Conservation (phyloP, 805 yeast species). For the Clavispora vitiphila region DNA sequence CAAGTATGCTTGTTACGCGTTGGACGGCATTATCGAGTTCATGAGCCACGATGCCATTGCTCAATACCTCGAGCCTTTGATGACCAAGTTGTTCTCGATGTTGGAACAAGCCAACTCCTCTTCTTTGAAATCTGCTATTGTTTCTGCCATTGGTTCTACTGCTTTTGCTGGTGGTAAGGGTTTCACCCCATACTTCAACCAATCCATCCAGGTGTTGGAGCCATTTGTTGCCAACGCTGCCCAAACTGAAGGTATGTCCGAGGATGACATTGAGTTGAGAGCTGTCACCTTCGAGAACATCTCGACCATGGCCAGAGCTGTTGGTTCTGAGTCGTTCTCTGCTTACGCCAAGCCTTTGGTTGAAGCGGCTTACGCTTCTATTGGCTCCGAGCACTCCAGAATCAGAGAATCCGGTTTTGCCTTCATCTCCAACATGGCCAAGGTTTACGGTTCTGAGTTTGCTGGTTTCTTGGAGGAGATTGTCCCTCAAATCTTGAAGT, state of each 20-base stretch:
- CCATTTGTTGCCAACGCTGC: conserved; percentile 72
- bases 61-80: conserved; percentile 78
- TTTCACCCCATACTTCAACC: conserved; percentile 79
- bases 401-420: conserved; percentile 94
- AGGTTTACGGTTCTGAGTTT: conserved; percentile 88
- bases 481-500: conserved; percentile 77
- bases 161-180: conserved; percentile 92
- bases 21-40: conserved; percentile 89
- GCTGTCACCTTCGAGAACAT: conserved; percentile 91
- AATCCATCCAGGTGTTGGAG: conserved; percentile 75
- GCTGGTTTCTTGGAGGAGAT: conserved; percentile 78
- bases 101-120: conserved; percentile 70
- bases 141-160: conserved; percentile 94
- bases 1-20: conserved; percentile 84
- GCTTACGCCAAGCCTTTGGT: conserved; percentile 84
- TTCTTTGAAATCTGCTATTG: conserved; percentile 73
- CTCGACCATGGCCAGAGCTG: conserved; percentile 94
- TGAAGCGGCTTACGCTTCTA: conserved; percentile 77
- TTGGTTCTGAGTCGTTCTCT: conserved; percentile 84
- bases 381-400: conserved; percentile 73
- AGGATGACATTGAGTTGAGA: conserved; percentile 85
- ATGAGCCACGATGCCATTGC: conserved; percentile 83
- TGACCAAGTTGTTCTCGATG: conserved; percentile 84
- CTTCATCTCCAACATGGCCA: conserved; percentile 88
- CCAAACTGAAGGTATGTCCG: conserved; percentile 70